Base-by-base conservation (phyloP, 2,329 filamentous ascomycete genomes). In the Colletotrichum sp. region DNA sequence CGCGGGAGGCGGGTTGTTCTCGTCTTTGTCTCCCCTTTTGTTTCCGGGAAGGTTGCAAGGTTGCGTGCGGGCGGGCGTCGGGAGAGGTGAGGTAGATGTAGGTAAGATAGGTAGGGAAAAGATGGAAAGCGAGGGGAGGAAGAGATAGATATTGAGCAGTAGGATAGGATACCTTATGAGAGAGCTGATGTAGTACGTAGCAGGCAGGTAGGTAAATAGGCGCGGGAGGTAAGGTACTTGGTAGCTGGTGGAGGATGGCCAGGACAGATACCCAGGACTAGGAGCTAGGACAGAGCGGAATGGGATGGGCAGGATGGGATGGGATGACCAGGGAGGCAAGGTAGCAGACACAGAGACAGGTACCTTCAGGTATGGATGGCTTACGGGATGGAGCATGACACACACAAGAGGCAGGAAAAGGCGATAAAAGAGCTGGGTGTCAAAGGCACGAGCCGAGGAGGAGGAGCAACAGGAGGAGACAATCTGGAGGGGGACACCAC, bases 401-500 rank as follows among this genome's bases (percentile, higher is more conserved):
- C 43, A 34, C 43, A 48, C 55, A 61, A 24, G 36, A 75, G 61
- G 69, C 64, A 72, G 56, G 72, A 61, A 66, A 62, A 71, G 55
- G 55, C 72, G 52, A 75, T 62, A 52, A 66, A 64, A 67, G 38
- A 30, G 71, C 32, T 48, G 24, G 43, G 36, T 32, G 58, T 65
- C 71, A 43, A 72, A 67, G 69, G 62, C 69, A 72, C 73, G 43
- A 72, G 69, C 69, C 73, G 69, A 67, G 30, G 32, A 36, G 55
- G 38, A 16, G 32, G 30, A 55, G 52, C 28, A 61, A 13, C 16
- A 34, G 21, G 67, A 62, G 36, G 60, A 58, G 38, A 52, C 43
- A 21, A 52, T 52, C 0, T 30, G 55, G 55, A 24, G 21, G 18
- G 56, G 58, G 6, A 62, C 58, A 34, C 43, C 43, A 52, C 43